Conservation (phyloP, 2,329 filamentous ascomycete genomes). For the Torrubiellomyces zombiae region DNA sequence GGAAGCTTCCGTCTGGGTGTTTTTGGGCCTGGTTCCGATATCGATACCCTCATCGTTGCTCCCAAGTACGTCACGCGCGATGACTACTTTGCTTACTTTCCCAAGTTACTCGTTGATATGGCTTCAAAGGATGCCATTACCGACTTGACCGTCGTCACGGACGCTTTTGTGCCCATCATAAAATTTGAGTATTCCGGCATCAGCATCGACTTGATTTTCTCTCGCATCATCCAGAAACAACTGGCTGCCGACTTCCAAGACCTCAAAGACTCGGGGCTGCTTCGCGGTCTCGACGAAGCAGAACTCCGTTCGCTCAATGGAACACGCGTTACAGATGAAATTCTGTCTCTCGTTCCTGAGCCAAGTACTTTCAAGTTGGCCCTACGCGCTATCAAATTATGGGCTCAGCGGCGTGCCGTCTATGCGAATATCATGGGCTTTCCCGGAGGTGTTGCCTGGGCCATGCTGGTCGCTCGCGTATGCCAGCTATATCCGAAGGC, state of each 20-base stretch:
- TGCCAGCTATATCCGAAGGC: slow-evolving; percentile 94
- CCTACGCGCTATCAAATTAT: slow-evolving; percentile 83
- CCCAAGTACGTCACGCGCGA: slow-evolving; percentile 78
- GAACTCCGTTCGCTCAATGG: slow-evolving; percentile 86
- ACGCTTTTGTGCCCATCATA: slow-evolving; percentile 92
- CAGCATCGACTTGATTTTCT: slow-evolving; percentile 88
- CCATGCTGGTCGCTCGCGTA: slow-evolving; percentile 88
- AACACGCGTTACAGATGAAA: slow-evolving; percentile 85
- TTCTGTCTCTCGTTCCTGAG: slow-evolving; percentile 76
- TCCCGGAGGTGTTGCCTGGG: slow-evolving; percentile 93
- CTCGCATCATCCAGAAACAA: slow-evolving; percentile 53
- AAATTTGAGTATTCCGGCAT: slow-evolving; percentile 86
- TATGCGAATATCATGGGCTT: slow-evolving; percentile 96
- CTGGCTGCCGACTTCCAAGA: slow-evolving; percentile 51
- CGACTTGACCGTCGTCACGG: slow-evolving; percentile 69
- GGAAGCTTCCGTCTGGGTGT: slow-evolving; percentile 92
- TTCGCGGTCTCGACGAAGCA: slow-evolving; percentile 73
- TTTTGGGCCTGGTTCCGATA: slow-evolving; percentile 90
- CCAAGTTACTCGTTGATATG: slow-evolving; percentile 60
- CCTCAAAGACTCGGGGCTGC: slow-evolving; percentile 66
- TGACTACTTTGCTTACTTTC: slow-evolving; percentile 85
- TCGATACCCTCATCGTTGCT: slow-evolving; percentile 85
- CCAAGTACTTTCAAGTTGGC: slow-evolving; percentile 79
- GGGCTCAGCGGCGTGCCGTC: slow-evolving; percentile 82
- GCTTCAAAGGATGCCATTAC: slow-evolving; percentile 64